These are phyloP conservation scores for Suillus lakei DNA, from an alignment of 768 basidiomycete genomes.

Conservation along the genomic window DNA sequence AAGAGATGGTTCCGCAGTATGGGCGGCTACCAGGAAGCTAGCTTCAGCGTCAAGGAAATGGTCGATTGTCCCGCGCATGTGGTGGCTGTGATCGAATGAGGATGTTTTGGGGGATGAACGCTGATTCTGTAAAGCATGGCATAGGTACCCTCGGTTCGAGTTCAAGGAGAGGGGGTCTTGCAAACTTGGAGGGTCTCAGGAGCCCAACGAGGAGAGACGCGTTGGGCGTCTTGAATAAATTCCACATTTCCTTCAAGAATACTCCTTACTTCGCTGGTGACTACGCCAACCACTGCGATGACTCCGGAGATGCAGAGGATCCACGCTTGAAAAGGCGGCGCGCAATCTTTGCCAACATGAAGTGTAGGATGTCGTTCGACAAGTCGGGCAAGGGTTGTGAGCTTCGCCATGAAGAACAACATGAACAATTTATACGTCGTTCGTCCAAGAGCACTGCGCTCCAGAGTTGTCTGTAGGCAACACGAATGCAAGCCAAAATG, in stretches of 20 bases:
- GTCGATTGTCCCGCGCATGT: constrained; percentile 18
- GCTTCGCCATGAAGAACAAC: constrained; percentile 30
- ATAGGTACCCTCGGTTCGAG: constrained; percentile 34
- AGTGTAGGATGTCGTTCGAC: constrained; percentile 40
- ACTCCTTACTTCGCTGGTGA: constrained; percentile 20
- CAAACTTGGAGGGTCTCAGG: constrained; percentile 31
- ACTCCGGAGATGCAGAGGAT: constrained; percentile 17
- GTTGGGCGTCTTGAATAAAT: constrained; percentile 32
- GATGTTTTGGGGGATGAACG: not conserved
- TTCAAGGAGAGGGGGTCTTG: constrained; percentile 41
- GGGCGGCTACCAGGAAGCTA: constrained; percentile 15
- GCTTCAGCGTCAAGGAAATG: constrained; percentile 22
- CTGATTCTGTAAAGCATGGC: constrained; percentile 16
- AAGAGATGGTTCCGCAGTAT: constrained; percentile 18
- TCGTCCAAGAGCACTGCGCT: constrained; percentile 15
- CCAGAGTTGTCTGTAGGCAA: constrained; percentile 45
- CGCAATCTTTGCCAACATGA: constrained; percentile 42
- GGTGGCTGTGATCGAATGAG: constrained; percentile 10
- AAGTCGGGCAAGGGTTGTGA: constrained; percentile 18
- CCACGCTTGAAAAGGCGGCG: constrained; percentile 44
- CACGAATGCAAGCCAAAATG: constrained; percentile 56
- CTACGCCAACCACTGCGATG: constrained; percentile 13
- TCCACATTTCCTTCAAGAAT: constrained; percentile 40
- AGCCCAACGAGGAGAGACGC: constrained; percentile 33
- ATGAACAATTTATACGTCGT: constrained; percentile 39